Evolutionary conservation across 2,329 filamentous ascomycete species (phyloP).

Genomic region (Pseudogymnoascus sp.): DNA sequence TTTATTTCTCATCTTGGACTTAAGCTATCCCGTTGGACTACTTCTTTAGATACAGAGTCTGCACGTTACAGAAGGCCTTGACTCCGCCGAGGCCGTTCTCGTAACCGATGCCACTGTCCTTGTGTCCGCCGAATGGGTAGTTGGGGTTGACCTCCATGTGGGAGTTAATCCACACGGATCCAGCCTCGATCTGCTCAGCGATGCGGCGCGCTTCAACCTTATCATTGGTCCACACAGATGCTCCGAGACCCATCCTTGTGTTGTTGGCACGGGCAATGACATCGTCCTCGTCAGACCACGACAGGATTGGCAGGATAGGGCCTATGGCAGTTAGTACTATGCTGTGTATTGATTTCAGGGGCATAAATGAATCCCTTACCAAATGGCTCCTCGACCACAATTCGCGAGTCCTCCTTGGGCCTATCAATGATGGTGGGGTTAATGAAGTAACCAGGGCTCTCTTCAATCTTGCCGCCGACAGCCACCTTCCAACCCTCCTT

Average conservation of each 20-base stretch:
- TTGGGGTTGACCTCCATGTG: slow-evolving; percentile 38
- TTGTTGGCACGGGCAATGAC: slow-evolving; percentile 49
- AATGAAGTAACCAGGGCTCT: slow-evolving; percentile 42
- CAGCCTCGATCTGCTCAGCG: slow-evolving; percentile 46
- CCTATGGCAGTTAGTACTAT: slow-evolving; percentile 30
- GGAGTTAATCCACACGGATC: slow-evolving; percentile 54
- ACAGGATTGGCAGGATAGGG: slow-evolving; percentile 54
- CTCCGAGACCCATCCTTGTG: slow-evolving; percentile 45
- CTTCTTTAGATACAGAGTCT: slow-evolving; percentile 18
- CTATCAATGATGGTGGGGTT: slow-evolving; percentile 49
- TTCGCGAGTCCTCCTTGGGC: slow-evolving; percentile 43
- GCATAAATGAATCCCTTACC: slow-evolving; percentile 24
- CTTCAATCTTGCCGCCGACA: slow-evolving; percentile 27
- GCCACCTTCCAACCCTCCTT: slow-evolving; percentile 43
- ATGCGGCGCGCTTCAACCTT: slow-evolving; percentile 42
- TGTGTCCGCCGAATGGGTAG: slow-evolving; percentile 29
- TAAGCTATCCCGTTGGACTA: neutral
- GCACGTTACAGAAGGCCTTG: slow-evolving; percentile 18
- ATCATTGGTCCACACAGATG: slow-evolving; percentile 51
- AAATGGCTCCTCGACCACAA: slow-evolving; percentile 52
- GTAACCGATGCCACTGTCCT: slow-evolving; percentile 27
- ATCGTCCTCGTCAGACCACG: slow-evolving; percentile 52
- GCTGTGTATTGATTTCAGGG: neutral
- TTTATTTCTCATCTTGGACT: neutral
- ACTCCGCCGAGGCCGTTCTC: slow-evolving; percentile 18